A percentile compares a stretch with the other conserved stretches of the same genome.
Conservation (phyloP, 257 asterid species). For the Primulina eburnea region DNA sequence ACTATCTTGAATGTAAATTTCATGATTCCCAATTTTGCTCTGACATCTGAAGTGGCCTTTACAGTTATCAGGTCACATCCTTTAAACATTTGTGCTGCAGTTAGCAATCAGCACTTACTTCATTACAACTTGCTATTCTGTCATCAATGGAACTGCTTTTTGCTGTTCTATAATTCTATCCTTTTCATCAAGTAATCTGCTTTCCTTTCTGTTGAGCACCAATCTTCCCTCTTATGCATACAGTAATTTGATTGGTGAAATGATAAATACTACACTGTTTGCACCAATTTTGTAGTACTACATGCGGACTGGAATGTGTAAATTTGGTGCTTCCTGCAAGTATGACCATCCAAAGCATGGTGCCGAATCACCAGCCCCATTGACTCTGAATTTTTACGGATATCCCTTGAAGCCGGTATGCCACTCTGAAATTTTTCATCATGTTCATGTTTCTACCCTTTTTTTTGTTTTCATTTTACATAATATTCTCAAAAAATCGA, state of each 20-base stretch:
- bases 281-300: slow-evolving; percentile 60
- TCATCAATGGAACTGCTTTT: not conserved
- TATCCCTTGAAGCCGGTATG: slow-evolving; percentile 29
- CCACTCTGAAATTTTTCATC: not conserved
- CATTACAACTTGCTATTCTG: slow-evolving; percentile 20
- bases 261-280: slow-evolving; percentile 22
- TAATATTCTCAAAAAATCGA: slow-evolving; percentile 15
- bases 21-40: slow-evolving; percentile 6
- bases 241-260: too few species aligned
- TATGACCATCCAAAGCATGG: slow-evolving; percentile 92
- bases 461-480: not conserved
- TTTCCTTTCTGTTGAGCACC: slow-evolving; percentile 2
- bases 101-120: slow-evolving; percentile 8
- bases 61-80: not conserved
- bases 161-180: not conserved
- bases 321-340: slow-evolving; percentile 92
- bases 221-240: not conserved
- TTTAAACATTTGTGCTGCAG: slow-evolving; percentile 4
- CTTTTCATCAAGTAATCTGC: not conserved
- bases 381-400: slow-evolving; percentile 11
- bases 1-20: slow-evolving; percentile 7
- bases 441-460: slow-evolving; percentile 4
- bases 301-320: slow-evolving; percentile 89
- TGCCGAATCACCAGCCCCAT: slow-evolving; percentile 51
- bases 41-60: not conserved